Evolutionary conservation across 2,329 filamentous ascomycete species (phyloP), one percentile per base, ranked within the genome.

Genomic region (Botryotinia narcissicola): DNA sequence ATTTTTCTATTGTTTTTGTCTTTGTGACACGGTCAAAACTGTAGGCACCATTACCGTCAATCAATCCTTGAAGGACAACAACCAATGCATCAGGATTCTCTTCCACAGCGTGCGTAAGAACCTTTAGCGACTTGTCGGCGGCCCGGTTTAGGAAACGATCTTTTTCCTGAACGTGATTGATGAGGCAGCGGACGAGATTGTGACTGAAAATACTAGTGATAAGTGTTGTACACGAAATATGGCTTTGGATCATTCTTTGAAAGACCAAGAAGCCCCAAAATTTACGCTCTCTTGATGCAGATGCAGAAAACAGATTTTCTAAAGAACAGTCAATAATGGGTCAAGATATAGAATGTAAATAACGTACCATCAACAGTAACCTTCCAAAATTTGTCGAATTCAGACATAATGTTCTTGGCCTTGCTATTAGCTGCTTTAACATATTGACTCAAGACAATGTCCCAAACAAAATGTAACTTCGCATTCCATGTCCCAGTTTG

Each of bases 231-330:
- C 81, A 88, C 80, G 78, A 85, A 46, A 85, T 84, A 14, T 87
- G 82, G 5, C 84, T 84, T 62, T 87, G 84, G 6, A 98, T 83
- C 78, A 94, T 89, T 79, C 92, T 93, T 78, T 92, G 90, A 79
- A 98, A 93, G 3, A 98, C 88, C 79, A 95, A 90, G 83, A 98
- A 95, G 0, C 96, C 96, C 82, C 94, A 94, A 79, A 93, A 94
- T 82, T 98, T 98, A 73, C 97, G 92, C 78, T 95, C 93, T 61
- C 95, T 90, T 1, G 94, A 97, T 12, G 95, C 92, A 18, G 88
- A 90, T 73, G 91, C 89, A 9, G 93, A 91, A 81, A 98, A 98
- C 5, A 98, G 86, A 14, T 92, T 92, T 80, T 95, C 93, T 95
- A 75, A 0, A 63, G 3, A 18, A 72, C 46, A 51, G 59, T 80